These are phyloP conservation scores for Macrophomina phaseolina DNA, from an alignment of 2,329 filamentous ascomycete genomes.

Conservation along the genomic window DNA sequence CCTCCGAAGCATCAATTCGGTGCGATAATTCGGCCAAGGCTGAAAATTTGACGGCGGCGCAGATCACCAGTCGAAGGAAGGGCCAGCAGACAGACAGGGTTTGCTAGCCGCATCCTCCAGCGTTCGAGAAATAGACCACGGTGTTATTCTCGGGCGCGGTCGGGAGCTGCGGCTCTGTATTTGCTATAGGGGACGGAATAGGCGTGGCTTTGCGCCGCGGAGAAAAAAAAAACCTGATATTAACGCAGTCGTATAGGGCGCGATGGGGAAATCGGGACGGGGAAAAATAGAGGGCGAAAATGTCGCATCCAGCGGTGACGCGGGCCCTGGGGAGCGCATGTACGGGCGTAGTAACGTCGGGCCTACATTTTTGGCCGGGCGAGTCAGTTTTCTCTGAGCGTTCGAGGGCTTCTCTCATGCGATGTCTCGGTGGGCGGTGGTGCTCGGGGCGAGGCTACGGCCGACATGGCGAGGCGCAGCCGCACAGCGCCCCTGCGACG, in stretches of 20 bases:
- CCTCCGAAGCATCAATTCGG: too few relatives aligned
- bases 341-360: background rate
- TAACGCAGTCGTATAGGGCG: background rate
- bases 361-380: background rate
- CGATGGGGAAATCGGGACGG: background rate
- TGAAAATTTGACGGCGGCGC: too few relatives aligned
- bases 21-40: too few relatives aligned
- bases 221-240: background rate
- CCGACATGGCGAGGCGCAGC: background rate
- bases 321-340: background rate
- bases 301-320: slow-evolving; percentile 14
- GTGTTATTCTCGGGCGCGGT: slow-evolving; percentile 1
- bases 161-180: background rate
- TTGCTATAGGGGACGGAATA: background rate
- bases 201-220: slow-evolving; percentile 8
- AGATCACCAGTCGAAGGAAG: background rate
- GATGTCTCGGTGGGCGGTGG: background rate
- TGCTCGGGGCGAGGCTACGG: background rate
- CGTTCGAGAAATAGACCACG: background rate
- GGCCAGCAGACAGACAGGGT: background rate
- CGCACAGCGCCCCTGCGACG: too few relatives aligned
- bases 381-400: background rate
- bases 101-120: background rate
- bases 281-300: background rate
- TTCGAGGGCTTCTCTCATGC: background rate